These are phyloP conservation scores for Ligustrum vulgare DNA, from an alignment of 257 asterid genomes.

Conservation along the genomic window DNA sequence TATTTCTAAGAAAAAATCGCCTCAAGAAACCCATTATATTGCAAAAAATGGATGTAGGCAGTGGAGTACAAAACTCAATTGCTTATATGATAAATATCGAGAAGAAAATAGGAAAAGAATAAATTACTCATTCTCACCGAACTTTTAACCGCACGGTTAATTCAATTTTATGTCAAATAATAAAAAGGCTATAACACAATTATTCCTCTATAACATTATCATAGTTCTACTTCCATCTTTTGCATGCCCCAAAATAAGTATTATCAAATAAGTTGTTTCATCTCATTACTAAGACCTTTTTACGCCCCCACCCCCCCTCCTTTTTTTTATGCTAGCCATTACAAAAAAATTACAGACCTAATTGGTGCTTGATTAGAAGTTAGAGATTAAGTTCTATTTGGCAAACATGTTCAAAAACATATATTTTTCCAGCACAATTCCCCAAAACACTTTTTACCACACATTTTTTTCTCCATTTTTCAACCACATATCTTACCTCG, in stretches of 20 bases:
- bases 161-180: background rate
- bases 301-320: too few relatives aligned
- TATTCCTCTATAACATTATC: background rate
- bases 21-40: background rate
- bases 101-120: background rate
- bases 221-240: constrained; percentile 2
- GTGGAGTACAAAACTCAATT: background rate
- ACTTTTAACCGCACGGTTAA: background rate
- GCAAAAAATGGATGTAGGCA: background rate
- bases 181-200: background rate
- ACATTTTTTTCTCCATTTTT: too few relatives aligned
- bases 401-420: too few relatives aligned
- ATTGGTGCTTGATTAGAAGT: too few relatives aligned
- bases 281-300: background rate
- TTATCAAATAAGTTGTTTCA: constrained; percentile 13
- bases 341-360: too few relatives aligned
- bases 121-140: background rate
- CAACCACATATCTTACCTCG: too few relatives aligned
- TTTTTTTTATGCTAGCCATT: too few relatives aligned
- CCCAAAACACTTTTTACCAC: too few relatives aligned
- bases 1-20: background rate
- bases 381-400: too few relatives aligned
- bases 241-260: background rate
- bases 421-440: too few relatives aligned
- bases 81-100: background rate